Evolutionary conservation across 805 yeast genomes (phyloP), one percentile per base, ranked within the genome.

Genomic region (Nakazawaea siamensis): DNA sequence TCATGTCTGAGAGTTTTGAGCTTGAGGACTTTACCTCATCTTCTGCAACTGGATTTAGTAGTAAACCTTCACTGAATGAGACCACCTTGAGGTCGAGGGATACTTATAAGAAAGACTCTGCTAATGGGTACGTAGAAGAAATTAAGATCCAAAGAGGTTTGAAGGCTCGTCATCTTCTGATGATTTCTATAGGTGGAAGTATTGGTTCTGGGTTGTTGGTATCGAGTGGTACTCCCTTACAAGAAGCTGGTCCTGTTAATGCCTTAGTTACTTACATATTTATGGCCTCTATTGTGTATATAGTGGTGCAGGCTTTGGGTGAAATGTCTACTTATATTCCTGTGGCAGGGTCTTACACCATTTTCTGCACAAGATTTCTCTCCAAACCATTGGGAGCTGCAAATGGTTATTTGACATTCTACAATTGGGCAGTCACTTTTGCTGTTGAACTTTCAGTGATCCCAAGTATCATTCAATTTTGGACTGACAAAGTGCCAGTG

Each of bases 181-280:
- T 72, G 77, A 70, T 72, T 57, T 75, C 92, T 43, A 73, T 84
- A 44, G 94, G 92, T 45, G 90, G 92, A 45, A 83, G 90, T 7
- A 58, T 83, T 34, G 92, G 92, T 37, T 81, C 92, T 1, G 94
- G 88, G 50, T 64, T 83, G 38, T 62, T 83, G 44, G 78, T 83
- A 45, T 86, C 88, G 48, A 79, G 88, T 3, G 86, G 87, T 38
- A 59, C 75, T 12, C 77, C 88, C 1, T 63, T 83, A 37, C 62
- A 67, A n/a, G 25, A 26, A 3, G 86, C 84, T 11, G 94, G 94
- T 6, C 90, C 80, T 2, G 80, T 68, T 18, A 62, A 76, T 34
- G 63, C 73, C 30, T 62, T 75, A 28, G 67, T 83, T 34, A 72
- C 85, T 4, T 85, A 83, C 51, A 55, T 77, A 5, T 52, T 77